Evolutionary conservation across 2,329 filamentous ascomycete species (phyloP), one percentile per base, ranked within the genome.

Genomic region (Aureobasidium sp.): DNA sequence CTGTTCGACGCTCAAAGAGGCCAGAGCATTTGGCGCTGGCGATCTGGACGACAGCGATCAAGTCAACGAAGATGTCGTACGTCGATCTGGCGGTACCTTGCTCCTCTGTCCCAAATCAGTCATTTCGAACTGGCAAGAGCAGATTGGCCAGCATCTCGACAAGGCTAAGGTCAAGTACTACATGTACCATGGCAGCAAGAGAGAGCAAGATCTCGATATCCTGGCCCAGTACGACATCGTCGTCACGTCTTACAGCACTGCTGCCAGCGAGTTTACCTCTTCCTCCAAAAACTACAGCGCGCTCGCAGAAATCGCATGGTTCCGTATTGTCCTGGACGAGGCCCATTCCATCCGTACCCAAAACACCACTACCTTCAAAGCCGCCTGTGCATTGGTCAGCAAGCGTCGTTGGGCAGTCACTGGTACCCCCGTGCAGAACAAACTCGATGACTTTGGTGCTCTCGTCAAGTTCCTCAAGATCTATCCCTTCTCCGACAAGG

Each of bases 391-490:
- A 25, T 79, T 97, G 3, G 82, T 89, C 63, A 90, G 91, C 2
- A 83, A 89, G 69, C 85, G 92, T 34, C 87, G 92, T 37, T 99
- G 94, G 94, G 93, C 92, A 3, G 90, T 97, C n/a, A 97, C 94
- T 0, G 94, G 93, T 59, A 97, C 94, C 0, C 94, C 92, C 0
- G 90, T 97, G 9, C 93, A 97, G 74, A 99, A 99, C 70, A 87
- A 90, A 4, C 81, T 97, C 2, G 91, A 95, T 66, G 94, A 99
- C 72, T 81, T 97, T 27, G 89, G 90, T 15, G 89, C 93, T 1
- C 79, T 97, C 3, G 86, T 96, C 63, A 89, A 87, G 36, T 97
- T 97, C 65, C 78, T 97, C 45, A 86, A 89, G 15, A 79, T 97
- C 15, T 86, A 86, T 67, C 93, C 93, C 0, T 97, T 97, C 69